Evolutionary conservation across 495 filamentous ascomycete species (phyloP).

Genomic region (Amorphotheca resinae): DNA sequence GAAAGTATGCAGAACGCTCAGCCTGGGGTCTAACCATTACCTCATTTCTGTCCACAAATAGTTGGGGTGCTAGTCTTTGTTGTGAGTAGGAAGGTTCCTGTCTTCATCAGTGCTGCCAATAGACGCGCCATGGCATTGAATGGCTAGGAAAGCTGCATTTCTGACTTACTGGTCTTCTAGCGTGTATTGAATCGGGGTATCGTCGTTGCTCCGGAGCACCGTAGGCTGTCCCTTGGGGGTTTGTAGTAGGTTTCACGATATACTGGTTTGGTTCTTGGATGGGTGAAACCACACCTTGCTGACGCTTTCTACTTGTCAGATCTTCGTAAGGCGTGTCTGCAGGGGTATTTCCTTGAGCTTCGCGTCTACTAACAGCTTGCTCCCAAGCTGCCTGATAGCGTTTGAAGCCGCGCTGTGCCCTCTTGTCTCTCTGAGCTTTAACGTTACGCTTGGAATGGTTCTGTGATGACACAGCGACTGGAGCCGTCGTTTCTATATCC

Average conservation of each 20-base stretch:
- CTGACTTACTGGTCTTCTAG: constrained; percentile 8
- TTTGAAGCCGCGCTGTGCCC: constrained; percentile 25
- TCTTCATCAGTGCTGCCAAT: constrained; percentile 7
- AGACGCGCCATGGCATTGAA: neutral
- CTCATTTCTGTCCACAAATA: constrained; percentile 10
- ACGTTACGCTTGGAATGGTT: constrained; percentile 10
- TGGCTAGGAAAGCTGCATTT: neutral
- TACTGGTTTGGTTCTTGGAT: too few relatives aligned
- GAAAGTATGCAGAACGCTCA: constrained; percentile 10
- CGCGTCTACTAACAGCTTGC: constrained; percentile 23
- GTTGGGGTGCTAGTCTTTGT: constrained; percentile 1
- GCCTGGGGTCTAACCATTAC: constrained; percentile 15
- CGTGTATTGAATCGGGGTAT: neutral
- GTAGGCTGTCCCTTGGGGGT: too few relatives aligned
- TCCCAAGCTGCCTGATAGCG: constrained; percentile 30
- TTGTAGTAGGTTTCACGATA: too few relatives aligned
- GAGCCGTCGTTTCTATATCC: neutral
- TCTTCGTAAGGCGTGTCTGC: constrained; percentile 1
- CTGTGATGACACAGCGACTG: constrained; percentile 1
- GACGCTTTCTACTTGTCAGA: neutral
- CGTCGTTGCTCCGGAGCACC: neutral
- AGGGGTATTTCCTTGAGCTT: neutral
- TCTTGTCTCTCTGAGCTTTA: constrained; percentile 13
- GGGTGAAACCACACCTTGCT: neutral
- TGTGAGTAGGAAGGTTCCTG: constrained; percentile 14